Conservation (phyloP, 306 rosid genomes). For the Dalbergia oliveri region DNA sequence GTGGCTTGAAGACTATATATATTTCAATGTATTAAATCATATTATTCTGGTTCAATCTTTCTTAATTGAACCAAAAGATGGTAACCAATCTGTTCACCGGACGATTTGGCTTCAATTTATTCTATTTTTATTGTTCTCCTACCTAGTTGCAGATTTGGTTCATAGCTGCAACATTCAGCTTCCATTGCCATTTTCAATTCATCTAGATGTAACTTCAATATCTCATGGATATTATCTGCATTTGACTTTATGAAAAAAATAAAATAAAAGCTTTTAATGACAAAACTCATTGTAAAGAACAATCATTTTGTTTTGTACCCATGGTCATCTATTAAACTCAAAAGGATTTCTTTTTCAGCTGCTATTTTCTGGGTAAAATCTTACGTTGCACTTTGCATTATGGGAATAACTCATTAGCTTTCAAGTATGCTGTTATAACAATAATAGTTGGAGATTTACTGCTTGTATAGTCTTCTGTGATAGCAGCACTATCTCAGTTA, state of each 20-base stretch:
- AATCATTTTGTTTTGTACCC: too few relatives aligned
- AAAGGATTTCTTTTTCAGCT: too few relatives aligned
- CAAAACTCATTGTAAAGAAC: too few relatives aligned
- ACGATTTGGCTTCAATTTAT: neutral
- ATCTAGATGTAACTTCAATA: too few relatives aligned
- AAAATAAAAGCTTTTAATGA: too few relatives aligned
- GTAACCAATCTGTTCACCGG: neutral
- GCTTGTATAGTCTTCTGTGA: constrained; percentile 18
- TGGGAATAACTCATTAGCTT: constrained; percentile 10
- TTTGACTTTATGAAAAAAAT: too few relatives aligned
- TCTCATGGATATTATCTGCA: too few relatives aligned
- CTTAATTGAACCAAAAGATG: neutral
- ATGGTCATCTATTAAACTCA: too few relatives aligned
- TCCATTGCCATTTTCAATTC: too few relatives aligned
- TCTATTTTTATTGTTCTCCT: neutral
- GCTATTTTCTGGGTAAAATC: neutral
- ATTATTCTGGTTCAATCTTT: neutral
- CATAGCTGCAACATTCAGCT: neutral
- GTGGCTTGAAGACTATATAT: neutral
- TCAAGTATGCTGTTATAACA: neutral
- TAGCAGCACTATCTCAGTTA: constrained; percentile 16
- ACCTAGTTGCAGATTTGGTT: neutral
- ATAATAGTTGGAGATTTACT: constrained; percentile 12
- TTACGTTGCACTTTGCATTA: neutral
- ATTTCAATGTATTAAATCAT: neutral